phyloP scores from a whole-genome alignment of 2,329 filamentous ascomycete species.

The Colletotrichum sp. region DNA sequence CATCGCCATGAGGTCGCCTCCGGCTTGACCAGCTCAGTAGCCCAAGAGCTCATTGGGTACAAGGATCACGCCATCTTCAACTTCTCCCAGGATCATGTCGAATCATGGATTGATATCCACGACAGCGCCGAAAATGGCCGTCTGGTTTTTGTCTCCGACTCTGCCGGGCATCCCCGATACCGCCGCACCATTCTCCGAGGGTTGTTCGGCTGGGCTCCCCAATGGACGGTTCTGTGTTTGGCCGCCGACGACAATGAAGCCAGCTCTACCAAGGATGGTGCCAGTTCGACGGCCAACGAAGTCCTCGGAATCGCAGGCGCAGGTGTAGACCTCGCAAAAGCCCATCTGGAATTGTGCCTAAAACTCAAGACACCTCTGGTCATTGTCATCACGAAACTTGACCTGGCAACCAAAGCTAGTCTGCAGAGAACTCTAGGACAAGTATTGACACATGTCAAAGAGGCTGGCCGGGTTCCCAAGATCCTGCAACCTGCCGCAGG shows the following conservation, averaged over 20 bases:
- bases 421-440: conserved; percentile 75
- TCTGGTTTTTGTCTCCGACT: conserved; percentile 88
- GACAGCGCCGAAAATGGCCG: conserved; percentile 75
- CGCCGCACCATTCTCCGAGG: conserved; percentile 87
- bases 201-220: conserved; percentile 93
- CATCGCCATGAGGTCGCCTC: conserved; percentile 93
- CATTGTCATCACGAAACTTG: conserved; percentile 89
- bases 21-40: conserved; percentile 91
- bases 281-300: conserved; percentile 56
- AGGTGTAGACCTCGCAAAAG: conserved; percentile 75
- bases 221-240: conserved; percentile 91
- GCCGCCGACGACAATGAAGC: conserved; percentile 75
- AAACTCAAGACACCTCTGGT: conserved; percentile 79
- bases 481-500: conserved; percentile 68
- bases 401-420: conserved; percentile 77
- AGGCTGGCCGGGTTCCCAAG: conserved; percentile 73
- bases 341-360: conserved; percentile 85
- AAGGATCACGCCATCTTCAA: conserved; percentile 70
- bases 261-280: conserved; percentile 32
- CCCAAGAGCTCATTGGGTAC: conserved; percentile 93
- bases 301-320: conserved; percentile 53
- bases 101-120: conserved; percentile 95
- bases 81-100: conserved; percentile 84
- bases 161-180: conserved; percentile 89
- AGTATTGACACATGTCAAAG: conserved; percentile 79